phyloP scores from a whole-genome alignment of 208 protist genomes.

The Balamuthia mandrillaris region DNA sequence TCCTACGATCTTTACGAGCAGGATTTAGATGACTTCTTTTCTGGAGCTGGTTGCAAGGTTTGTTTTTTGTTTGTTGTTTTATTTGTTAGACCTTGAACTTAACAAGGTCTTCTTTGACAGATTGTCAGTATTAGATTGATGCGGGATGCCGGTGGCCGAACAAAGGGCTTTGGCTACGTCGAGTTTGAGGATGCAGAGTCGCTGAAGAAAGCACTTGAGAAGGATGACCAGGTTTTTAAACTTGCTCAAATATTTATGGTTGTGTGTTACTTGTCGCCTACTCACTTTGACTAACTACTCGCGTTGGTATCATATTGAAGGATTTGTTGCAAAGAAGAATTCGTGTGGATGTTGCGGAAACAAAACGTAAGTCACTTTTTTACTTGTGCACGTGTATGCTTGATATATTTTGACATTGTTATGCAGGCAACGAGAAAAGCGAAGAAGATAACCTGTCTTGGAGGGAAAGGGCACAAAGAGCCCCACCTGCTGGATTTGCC shows the following conservation, averaged over 20 bases:
- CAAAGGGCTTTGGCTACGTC: slow-evolving; percentile 16
- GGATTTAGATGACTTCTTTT: slow-evolving; percentile 31
- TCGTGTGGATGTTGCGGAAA: slow-evolving; percentile 23
- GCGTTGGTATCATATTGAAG: background rate
- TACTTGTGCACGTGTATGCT: no score
- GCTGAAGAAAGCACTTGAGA: background rate
- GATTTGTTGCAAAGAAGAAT: background rate
- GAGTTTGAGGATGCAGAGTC: slow-evolving; percentile 39
- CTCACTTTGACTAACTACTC: background rate
- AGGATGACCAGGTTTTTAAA: background rate
- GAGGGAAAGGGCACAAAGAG: no score
- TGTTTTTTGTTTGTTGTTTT: background rate
- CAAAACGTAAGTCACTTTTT: background rate
- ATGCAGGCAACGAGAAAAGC: no score
- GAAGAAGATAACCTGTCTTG: no score
- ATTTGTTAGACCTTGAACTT: background rate
- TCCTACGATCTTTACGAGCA: background rate
- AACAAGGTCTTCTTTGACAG: background rate
- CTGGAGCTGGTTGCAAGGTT: background rate
- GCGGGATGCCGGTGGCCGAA: background rate
- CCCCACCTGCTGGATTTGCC: no score
- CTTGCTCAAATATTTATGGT: background rate
- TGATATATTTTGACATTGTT: no score
- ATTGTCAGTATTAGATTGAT: background rate
- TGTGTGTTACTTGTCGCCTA: background rate